Conservation (phyloP, 768 basidiomycete species). For the Termitomyces sp. region DNA sequence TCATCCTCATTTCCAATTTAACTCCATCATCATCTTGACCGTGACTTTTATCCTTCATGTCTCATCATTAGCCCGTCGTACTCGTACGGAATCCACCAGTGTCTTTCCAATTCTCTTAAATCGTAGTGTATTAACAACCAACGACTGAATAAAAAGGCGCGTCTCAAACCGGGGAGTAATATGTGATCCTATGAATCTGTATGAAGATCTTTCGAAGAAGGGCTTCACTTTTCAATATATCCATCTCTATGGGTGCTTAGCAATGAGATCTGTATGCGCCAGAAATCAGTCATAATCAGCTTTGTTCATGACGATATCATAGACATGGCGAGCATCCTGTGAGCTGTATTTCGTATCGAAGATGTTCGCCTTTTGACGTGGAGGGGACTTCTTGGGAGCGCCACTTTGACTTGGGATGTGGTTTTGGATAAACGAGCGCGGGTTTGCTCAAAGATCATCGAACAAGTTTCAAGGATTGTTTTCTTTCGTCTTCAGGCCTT, state of each 20-base stretch:
- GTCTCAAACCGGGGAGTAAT: neutral
- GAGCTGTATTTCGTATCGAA: neutral
- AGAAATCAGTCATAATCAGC: neutral
- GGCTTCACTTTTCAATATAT: constrained; percentile 1
- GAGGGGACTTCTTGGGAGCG: no score
- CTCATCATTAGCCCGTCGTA: neutral
- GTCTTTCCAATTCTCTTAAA: neutral
- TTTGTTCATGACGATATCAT: neutral
- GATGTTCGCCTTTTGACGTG: neutral
- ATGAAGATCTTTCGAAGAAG: neutral
- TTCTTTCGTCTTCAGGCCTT: no score
- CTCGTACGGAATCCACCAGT: neutral
- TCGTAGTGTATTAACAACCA: neutral
- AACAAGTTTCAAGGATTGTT: no score
- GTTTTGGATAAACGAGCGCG: no score
- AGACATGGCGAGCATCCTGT: constrained; percentile 1
- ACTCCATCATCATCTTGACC: neutral
- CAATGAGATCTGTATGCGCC: neutral
- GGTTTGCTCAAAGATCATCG: no score
- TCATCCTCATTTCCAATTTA: no score
- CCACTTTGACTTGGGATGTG: no score
- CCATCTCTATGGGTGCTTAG: neutral
- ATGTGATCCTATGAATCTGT: neutral
- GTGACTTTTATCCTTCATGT: neutral
- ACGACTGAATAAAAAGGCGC: neutral